Conservation (phyloP, 441 rosid species). For the Eutrema salsugineum region DNA sequence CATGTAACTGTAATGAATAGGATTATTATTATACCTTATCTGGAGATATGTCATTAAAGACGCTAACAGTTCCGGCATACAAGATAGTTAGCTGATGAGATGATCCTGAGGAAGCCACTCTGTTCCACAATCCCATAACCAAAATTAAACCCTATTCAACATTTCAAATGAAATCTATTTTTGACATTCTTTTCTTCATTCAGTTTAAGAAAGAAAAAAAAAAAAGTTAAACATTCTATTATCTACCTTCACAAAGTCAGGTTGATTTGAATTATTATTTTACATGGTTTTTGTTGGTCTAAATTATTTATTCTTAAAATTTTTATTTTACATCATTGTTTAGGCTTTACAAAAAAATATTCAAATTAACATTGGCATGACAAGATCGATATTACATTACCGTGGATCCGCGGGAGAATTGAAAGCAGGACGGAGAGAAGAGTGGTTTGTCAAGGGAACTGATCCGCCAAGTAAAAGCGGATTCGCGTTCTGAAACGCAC, state of each 20-base stretch:
- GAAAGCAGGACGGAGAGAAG: conserved; percentile 5
- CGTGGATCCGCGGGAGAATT: conserved; percentile 9
- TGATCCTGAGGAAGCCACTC: conserved; percentile 21
- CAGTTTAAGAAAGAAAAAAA: too few relatives aligned
- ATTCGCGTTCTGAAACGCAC: conserved; percentile 34
- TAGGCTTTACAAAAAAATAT: too few relatives aligned
- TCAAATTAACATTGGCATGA: background rate
- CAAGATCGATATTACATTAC: background rate
- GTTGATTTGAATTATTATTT: too few relatives aligned
- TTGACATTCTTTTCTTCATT: background rate
- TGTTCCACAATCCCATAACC: background rate
- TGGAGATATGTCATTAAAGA: conserved; percentile 59
- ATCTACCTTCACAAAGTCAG: too few relatives aligned
- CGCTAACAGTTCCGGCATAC: conserved; percentile 60
- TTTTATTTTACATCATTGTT: too few relatives aligned
- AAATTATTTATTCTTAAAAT: too few relatives aligned
- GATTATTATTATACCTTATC: conserved; percentile 54
- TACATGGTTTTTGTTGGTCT: too few relatives aligned
- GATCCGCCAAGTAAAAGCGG: conserved; percentile 28
- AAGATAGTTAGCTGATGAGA: conserved; percentile 62
- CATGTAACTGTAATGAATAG: background rate
- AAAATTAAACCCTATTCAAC: background rate
- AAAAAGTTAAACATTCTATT: too few relatives aligned
- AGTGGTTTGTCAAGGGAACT: background rate
- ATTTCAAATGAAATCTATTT: background rate